Evolutionary conservation across 805 yeast species (phyloP), one percentile per base, ranked within the genome.

Genomic region (Teunomyces panamensis): DNA sequence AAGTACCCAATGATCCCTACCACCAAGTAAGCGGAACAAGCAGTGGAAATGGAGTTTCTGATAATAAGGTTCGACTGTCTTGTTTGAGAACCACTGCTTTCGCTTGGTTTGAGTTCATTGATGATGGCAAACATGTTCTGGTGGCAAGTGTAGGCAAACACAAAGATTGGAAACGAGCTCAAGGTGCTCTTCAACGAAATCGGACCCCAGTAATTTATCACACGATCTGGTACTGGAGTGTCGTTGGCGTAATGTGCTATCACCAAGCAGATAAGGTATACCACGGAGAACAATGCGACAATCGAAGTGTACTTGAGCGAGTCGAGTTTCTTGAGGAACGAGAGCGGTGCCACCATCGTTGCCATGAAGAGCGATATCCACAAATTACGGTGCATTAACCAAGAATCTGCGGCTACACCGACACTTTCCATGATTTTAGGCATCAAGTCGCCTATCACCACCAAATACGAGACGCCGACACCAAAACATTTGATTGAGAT

Each of bases 401-500:
- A 24, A 10, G 62, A 53, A 1, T 58, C 56, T 1, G 45, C 50
- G 2, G 53, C 47, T 29, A 69, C 67, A 20, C 66, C 64, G 28
- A 69, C 49, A 47, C 68, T 60, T 46, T 72, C 73, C 62, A 77
- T 63, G 30, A 80, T 73, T 14, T 79, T 71, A 4, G 92, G 92
- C 74, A 87, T 79, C 46, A 87, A 69, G 59, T 87, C 94, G 9
- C 94, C 94, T 45, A 87, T 80, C 45, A 87, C 75, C 13, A 87
- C 87, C 49, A 87, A 61, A 57, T 87, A 87, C 42, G 84, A 77
- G 10, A 87, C 71, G 2, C 85, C 84, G 13, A 84, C 90, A 20
- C 95, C 95, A 65, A 84, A 87, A 61, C 92, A 85, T 65, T 87
- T 90, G 42, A 85, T 71, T 30, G 85, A 80, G 61, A 87, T 85